Conservation (phyloP, 1,139 yeast genomes). For the Candida gigantensis region DNA sequence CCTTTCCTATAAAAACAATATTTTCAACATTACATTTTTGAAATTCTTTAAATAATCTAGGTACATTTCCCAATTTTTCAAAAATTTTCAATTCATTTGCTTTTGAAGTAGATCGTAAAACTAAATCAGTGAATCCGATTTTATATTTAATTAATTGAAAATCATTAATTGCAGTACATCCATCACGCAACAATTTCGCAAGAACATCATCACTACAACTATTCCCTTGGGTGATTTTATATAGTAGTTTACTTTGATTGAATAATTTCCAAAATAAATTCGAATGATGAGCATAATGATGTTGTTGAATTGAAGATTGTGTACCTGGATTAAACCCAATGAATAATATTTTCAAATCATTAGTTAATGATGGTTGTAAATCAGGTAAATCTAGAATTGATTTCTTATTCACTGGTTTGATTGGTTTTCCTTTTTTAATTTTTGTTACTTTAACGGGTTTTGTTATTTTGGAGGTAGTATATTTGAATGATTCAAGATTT, state of each 20-base stretch:
- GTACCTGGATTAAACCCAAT: slow-evolving; percentile 79
- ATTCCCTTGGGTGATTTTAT: slow-evolving; percentile 17
- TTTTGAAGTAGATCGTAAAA: slow-evolving; percentile 62
- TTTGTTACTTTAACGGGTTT: not conserved
- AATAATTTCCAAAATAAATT: slow-evolving; percentile 72
- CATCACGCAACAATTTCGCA: slow-evolving; percentile 7
- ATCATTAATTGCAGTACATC: slow-evolving; percentile 54
- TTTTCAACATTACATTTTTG: slow-evolving; percentile 35
- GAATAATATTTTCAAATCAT: slow-evolving; percentile 47
- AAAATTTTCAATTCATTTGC: slow-evolving; percentile 52
- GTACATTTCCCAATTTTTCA: slow-evolving; percentile 62
- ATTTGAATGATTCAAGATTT: too few species aligned
- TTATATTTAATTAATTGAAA: slow-evolving; percentile 44
- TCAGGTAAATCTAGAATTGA: slow-evolving; percentile 19
- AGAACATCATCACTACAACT: slow-evolving; percentile 2
- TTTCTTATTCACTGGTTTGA: too few species aligned
- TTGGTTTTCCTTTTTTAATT: too few species aligned
- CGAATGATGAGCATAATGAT: slow-evolving; percentile 73
- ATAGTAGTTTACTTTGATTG: slow-evolving; percentile 51
- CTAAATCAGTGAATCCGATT: slow-evolving; percentile 75
- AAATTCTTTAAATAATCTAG: slow-evolving; percentile 51
- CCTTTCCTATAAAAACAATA: slow-evolving; percentile 70
- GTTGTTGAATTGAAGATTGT: slow-evolving; percentile 62
- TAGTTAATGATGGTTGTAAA: slow-evolving; percentile 38
- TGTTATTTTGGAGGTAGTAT: not conserved